A percentile compares a stretch with the other conserved stretches of the same genome.
phyloP scores from a whole-genome alignment of 192 early-diverging fungal genomes.

The Dispira simplex region DNA sequence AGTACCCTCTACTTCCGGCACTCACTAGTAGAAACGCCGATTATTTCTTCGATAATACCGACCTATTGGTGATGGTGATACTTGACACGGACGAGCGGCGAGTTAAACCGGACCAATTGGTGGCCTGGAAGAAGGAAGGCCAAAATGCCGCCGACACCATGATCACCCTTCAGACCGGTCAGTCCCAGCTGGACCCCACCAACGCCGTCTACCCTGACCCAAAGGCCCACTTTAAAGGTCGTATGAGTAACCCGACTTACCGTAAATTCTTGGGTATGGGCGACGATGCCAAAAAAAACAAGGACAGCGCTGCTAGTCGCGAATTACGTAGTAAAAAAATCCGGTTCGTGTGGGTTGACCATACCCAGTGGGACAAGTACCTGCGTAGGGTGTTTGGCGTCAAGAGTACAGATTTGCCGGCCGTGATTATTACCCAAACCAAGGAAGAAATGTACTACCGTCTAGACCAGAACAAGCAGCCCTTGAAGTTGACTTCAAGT shows the following conservation, averaged over 20 bases:
- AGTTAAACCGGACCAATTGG: neutral
- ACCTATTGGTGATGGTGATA: constrained; percentile 45
- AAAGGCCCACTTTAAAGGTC: neutral
- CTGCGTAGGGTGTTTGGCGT: constrained; percentile 34
- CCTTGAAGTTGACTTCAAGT: constrained; percentile 21
- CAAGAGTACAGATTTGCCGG: constrained; percentile 17
- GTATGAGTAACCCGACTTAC: neutral
- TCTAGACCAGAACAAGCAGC: constrained; percentile 14
- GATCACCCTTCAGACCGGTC: constrained; percentile 11
- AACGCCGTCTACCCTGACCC: constrained; percentile 3
- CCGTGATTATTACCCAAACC: constrained; percentile 32
- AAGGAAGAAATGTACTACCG: constrained; percentile 26
- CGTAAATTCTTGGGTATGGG: constrained; percentile 14
- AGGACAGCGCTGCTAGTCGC: constrained; percentile 16
- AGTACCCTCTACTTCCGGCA: constrained; percentile 45
- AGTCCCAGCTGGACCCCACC: constrained; percentile 12
- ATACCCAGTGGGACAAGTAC: constrained; percentile 41
- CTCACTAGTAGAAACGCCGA: constrained; percentile 52
- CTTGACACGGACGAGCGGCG: constrained; percentile 26
- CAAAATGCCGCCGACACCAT: constrained; percentile 2
- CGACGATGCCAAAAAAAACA: constrained; percentile 13
- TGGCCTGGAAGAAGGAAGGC: constrained; percentile 5
- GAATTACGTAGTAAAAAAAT: constrained; percentile 14
- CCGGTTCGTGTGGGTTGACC: constrained; percentile 49
- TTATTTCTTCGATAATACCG: constrained; percentile 44